Conservation (phyloP, 331 rosid genomes). For the Rosa hybrid region DNA sequence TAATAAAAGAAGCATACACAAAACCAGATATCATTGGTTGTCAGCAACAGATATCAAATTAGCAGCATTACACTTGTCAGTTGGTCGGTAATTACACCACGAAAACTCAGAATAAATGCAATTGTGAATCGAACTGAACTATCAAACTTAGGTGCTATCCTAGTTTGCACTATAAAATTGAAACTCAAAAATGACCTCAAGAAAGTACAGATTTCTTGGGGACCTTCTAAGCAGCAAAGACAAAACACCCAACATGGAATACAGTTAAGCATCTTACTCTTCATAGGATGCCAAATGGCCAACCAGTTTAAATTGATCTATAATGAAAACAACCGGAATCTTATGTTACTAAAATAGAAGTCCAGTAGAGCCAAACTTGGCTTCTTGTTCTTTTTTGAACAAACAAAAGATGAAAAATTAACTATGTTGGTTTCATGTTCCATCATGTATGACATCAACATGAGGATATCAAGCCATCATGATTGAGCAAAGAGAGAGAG, state of each 20-base stretch:
- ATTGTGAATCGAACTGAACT: not conserved
- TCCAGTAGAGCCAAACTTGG: not conserved
- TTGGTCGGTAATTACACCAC: not conserved
- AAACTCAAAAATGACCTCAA: not conserved
- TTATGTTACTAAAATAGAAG: not conserved
- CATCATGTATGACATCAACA: slow-evolving; percentile 5
- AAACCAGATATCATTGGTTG: not conserved
- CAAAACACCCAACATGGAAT: not conserved
- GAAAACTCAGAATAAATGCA: not conserved
- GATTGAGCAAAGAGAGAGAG: slow-evolving; percentile 15
- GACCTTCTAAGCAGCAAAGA: not conserved
- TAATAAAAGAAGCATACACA: not conserved
- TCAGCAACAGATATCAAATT: not conserved
- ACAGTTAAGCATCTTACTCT: not conserved
- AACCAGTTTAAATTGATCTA: not conserved
- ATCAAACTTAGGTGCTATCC: not conserved
- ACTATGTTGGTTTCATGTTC: not conserved
- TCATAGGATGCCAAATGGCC: not conserved
- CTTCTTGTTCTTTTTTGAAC: not conserved
- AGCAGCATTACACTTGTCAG: not conserved
- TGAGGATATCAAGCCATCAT: slow-evolving; percentile 1
- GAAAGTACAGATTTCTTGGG: not conserved
- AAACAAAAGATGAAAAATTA: too few relatives aligned
- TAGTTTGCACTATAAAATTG: not conserved
- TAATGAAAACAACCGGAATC: not conserved